These are phyloP conservation scores for Vitis rupestris DNA, from an alignment of 164 flowering plant species.

Conservation along the genomic window DNA sequence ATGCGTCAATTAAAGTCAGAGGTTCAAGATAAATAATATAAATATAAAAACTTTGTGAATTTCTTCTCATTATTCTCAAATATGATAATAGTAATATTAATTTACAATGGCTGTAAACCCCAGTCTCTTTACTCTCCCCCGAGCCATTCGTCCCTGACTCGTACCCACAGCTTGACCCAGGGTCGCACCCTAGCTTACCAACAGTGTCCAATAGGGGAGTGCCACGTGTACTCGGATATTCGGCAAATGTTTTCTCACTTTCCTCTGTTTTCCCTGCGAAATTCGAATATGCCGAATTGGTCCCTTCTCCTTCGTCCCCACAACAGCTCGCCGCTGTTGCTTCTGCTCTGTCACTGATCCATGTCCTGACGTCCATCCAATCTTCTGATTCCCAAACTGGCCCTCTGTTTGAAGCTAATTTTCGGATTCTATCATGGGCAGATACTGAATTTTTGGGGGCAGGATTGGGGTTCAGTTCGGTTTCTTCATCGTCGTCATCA, in stretches of 20 bases:
- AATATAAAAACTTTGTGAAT: neutral
- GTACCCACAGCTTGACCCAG: slow-evolving; percentile 10
- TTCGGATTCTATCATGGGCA: slow-evolving; percentile 36
- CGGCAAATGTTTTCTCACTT: slow-evolving; percentile 5
- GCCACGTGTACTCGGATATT: slow-evolving; percentile 2
- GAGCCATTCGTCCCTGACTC: slow-evolving; percentile 4
- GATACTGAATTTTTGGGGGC: slow-evolving; percentile 6
- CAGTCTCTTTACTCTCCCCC: slow-evolving; percentile 8
- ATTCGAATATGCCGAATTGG: slow-evolving; percentile 24
- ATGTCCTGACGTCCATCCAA: slow-evolving; percentile 45
- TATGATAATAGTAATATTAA: neutral
- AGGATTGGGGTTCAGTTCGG: neutral
- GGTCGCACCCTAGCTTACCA: neutral
- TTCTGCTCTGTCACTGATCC: slow-evolving; percentile 2
- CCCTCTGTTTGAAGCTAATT: slow-evolving; percentile 36
- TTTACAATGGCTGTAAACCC: slow-evolving; percentile 5
- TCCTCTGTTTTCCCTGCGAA: neutral
- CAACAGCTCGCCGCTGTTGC: neutral
- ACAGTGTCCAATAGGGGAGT: neutral
- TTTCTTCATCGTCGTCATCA: slow-evolving; percentile 20
- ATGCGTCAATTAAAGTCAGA: neutral
- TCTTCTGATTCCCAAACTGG: slow-evolving; percentile 63
- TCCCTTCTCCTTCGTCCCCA: slow-evolving; percentile 18
- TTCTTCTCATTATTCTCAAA: slow-evolving; percentile 11
- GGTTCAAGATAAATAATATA: neutral